Conservation (phyloP, 371 early-diverging fungal genomes). For the Paramicrosporidium saccamoebae region DNA sequence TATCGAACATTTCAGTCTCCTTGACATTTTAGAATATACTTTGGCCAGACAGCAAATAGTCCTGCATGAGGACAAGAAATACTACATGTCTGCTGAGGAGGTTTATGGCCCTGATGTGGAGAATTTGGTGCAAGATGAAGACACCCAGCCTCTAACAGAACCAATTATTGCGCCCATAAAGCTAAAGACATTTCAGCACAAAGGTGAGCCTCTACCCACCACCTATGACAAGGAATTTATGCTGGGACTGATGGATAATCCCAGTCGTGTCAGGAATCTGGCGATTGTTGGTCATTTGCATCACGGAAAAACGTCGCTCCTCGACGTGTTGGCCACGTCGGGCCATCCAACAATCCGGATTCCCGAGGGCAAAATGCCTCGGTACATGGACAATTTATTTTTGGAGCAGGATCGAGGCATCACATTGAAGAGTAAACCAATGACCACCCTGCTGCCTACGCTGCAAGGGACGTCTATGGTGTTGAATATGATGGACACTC, state of each 20-base stretch:
- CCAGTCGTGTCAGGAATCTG: slow-evolving; percentile 48
- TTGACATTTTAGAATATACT: slow-evolving; percentile 2
- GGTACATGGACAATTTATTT: slow-evolving; percentile 61
- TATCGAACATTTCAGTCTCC: slow-evolving; percentile 2
- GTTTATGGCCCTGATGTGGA: slow-evolving; percentile 89
- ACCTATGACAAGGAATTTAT: slow-evolving; percentile 59
- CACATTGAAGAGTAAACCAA: slow-evolving; percentile 69
- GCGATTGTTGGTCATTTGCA: slow-evolving; percentile 78
- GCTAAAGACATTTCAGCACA: slow-evolving; percentile 38
- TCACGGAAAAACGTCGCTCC: slow-evolving; percentile 77
- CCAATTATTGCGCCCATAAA: slow-evolving; percentile 78
- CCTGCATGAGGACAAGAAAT: slow-evolving; percentile 84
- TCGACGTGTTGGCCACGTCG: slow-evolving; percentile 62
- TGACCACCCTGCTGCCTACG: slow-evolving; percentile 54
- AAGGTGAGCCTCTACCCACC: slow-evolving; percentile 47
- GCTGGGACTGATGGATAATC: slow-evolving; percentile 45
- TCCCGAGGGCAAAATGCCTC: slow-evolving; percentile 5
- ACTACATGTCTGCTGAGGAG: slow-evolving; percentile 82
- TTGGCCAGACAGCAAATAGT: slow-evolving; percentile 38
- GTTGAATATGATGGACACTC: slow-evolving; percentile 71
- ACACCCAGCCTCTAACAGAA: slow-evolving; percentile 73
- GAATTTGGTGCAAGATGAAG: slow-evolving; percentile 80
- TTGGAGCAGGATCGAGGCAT: slow-evolving; percentile 66
- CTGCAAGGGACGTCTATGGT: slow-evolving; percentile 50
- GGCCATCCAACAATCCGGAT: slow-evolving; percentile 20